Evolutionary conservation across 352 stramenopile species (phyloP).

Genomic region (Globisporangium parvum): DNA sequence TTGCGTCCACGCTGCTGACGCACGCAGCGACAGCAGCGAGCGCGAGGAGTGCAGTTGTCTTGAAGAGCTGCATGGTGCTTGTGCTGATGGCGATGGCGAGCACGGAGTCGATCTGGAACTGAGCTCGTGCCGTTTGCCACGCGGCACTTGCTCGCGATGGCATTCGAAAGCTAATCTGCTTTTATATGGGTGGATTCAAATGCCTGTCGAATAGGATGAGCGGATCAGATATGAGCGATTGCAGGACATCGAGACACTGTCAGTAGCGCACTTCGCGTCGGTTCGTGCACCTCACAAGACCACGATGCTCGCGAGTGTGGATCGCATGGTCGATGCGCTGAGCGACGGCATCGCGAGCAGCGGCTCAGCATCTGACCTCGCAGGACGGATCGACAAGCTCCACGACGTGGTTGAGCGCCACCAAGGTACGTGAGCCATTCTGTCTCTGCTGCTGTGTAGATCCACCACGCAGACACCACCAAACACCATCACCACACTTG

Average conservation of each 20-base stretch:
- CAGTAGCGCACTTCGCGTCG: background rate
- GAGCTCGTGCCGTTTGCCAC: slow-evolving; percentile 13
- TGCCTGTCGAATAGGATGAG: too few species aligned
- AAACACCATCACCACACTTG: too few species aligned
- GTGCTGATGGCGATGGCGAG: too few species aligned
- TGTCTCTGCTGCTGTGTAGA: too few species aligned
- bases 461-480: too few species aligned
- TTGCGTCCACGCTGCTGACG: slow-evolving; percentile 29
- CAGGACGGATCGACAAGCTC: slow-evolving; percentile 38
- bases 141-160: slow-evolving; percentile 2
- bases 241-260: too few species aligned
- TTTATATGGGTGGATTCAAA: too few species aligned
- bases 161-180: background rate
- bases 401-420: slow-evolving; percentile 21
- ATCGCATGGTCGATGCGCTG: background rate
- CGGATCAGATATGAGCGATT: too few species aligned
- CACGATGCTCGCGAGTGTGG: slow-evolving; percentile 1
- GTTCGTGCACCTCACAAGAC: background rate
- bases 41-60: slow-evolving; percentile 26
- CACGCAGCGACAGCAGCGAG: slow-evolving; percentile 22
- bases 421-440: slow-evolving; percentile 15
- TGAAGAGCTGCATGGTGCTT: slow-evolving; percentile 39
- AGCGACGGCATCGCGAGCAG: background rate
- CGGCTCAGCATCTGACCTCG: slow-evolving; percentile 10
- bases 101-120: background rate